phyloP scores from a whole-genome alignment of 192 early-diverging fungal species.

The Diversispora eburnea region DNA sequence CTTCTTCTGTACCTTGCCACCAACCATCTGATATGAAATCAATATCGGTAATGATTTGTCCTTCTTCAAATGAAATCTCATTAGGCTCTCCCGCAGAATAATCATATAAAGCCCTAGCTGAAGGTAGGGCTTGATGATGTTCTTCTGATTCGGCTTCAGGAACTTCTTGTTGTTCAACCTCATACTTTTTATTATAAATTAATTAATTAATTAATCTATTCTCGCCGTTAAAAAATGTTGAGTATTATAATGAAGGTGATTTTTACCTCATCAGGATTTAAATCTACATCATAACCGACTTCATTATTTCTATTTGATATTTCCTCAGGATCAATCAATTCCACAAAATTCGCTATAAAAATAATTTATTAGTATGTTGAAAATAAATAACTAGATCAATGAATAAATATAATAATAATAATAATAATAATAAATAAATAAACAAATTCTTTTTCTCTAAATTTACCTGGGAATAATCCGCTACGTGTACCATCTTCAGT shows the following conservation, averaged over 20 bases:
- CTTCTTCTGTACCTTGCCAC: slow-evolving; percentile 76
- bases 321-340: slow-evolving; percentile 27
- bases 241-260: background rate
- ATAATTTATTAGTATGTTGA: no score
- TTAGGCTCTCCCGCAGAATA: slow-evolving; percentile 84
- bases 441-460: background rate
- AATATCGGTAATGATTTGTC: slow-evolving; percentile 73
- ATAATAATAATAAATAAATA: background rate
- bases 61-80: slow-evolving; percentile 78
- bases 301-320: background rate
- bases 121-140: slow-evolving; percentile 30
- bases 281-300: background rate
- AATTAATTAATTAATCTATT: background rate
- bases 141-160: slow-evolving; percentile 31
- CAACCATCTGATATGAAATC: slow-evolving; percentile 84
- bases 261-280: background rate
- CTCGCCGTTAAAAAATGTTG: background rate
- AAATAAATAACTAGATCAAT: background rate
- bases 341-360: slow-evolving; percentile 41
- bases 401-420: background rate
- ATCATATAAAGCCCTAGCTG: slow-evolving; percentile 72
- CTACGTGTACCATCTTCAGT: slow-evolving; percentile 66
- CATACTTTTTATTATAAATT: slow-evolving; percentile 10
- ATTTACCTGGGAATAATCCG: slow-evolving; percentile 78
- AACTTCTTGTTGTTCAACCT: slow-evolving; percentile 30